A percentile compares a stretch with the other conserved stretches of the same genome.
These are phyloP conservation scores for Epichloe bromicola DNA, from an alignment of 2,329 filamentous ascomycete genomes.

Conservation along the genomic window DNA sequence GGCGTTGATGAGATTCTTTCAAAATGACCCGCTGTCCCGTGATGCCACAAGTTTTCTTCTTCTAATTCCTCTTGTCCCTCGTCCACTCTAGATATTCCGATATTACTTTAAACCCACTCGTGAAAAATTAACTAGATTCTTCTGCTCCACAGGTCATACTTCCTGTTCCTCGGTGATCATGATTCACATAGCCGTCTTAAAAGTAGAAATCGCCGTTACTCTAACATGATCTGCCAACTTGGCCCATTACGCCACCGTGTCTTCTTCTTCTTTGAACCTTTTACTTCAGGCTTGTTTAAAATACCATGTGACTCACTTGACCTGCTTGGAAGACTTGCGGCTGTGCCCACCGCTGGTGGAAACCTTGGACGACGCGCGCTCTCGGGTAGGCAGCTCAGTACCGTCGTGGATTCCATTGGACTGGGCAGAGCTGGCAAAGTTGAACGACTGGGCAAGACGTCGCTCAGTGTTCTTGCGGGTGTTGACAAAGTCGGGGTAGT, in stretches of 20 bases:
- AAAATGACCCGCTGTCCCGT: neutral
- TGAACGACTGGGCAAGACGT: constrained; percentile 32
- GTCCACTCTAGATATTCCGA: neutral
- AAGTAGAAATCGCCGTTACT: neutral
- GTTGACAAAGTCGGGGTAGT: constrained; percentile 97
- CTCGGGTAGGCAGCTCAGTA: constrained; percentile 24
- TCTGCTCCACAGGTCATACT: neutral
- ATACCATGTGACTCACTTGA: constrained; percentile 13
- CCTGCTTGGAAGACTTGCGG: constrained; percentile 21
- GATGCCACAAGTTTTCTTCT: neutral
- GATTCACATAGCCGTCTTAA: neutral
- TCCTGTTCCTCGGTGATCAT: neutral
- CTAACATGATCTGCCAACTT: neutral
- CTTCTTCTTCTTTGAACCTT: neutral
- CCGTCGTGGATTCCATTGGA: constrained; percentile 18
- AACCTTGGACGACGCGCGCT: constrained; percentile 18
- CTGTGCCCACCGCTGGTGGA: constrained; percentile 17
- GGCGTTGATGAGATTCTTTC: neutral
- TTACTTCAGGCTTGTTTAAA: neutral
- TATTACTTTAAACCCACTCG: neutral
- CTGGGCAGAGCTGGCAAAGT: constrained; percentile 19
- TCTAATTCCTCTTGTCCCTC: neutral
- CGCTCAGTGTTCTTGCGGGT: constrained; percentile 45
- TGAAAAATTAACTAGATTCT: neutral
- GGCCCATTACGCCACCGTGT: neutral